Conservation (phyloP, 768 basidiomycete genomes). For the Hemileccinum impolitum region DNA sequence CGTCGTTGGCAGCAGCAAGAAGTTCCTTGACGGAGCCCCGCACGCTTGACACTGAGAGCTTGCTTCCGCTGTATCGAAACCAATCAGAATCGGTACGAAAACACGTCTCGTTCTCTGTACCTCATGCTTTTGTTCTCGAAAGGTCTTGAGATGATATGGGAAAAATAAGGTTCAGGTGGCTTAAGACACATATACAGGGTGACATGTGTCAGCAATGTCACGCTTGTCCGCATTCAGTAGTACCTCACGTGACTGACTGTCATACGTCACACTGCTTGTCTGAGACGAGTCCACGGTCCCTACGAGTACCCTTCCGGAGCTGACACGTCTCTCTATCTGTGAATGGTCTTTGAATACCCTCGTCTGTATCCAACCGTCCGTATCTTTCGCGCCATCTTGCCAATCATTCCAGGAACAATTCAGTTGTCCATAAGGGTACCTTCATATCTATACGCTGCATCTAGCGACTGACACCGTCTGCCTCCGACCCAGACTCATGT, state of each 20-base stretch:
- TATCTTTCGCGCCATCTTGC: neutral
- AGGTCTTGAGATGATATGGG: constrained; percentile 20
- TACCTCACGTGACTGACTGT: constrained; percentile 21
- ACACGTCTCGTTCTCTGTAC: constrained; percentile 10
- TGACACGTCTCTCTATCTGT: constrained; percentile 6
- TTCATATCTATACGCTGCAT: neutral
- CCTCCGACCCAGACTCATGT: constrained; percentile 16
- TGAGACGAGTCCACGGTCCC: constrained; percentile 1
- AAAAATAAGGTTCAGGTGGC: constrained; percentile 33
- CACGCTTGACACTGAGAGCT: constrained; percentile 99
- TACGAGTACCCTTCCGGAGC: constrained; percentile 1
- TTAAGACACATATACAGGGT: constrained; percentile 32
- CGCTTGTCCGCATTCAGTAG: neutral
- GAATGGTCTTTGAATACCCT: constrained; percentile 8
- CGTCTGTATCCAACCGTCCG: neutral
- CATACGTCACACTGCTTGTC: constrained; percentile 17
- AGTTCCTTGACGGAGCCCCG: constrained; percentile 95
- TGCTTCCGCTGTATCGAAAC: constrained; percentile 42
- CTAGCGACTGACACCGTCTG: constrained; percentile 6
- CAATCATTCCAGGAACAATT: neutral
- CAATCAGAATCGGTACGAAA: neutral
- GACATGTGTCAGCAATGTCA: constrained; percentile 28
- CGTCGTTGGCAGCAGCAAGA: constrained; percentile 76
- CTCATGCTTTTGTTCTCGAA: constrained; percentile 30
- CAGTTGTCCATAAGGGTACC: constrained; percentile 4